These are phyloP conservation scores for Fragaria nilgerrensis DNA, from an alignment of 306 rosid genomes.

Conservation along the genomic window DNA sequence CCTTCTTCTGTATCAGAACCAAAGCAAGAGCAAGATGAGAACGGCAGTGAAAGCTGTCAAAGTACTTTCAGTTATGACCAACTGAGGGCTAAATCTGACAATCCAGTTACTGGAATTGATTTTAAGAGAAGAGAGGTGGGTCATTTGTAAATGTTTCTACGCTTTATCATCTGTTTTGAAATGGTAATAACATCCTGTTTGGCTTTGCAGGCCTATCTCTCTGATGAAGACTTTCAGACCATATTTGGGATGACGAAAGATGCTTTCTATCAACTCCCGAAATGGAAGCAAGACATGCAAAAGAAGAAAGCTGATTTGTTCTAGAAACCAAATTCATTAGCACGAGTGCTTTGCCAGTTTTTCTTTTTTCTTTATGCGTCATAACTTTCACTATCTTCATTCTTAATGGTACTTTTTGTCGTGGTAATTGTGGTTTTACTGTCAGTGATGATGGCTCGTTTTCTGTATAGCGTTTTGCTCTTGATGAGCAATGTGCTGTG, in stretches of 20 bases:
- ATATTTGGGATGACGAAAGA: conserved; percentile 74
- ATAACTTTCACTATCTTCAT: conserved; percentile 38
- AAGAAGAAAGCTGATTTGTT: conserved; percentile 85
- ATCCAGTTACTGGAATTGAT: conserved; percentile 81
- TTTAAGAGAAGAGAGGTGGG: conserved; percentile 89
- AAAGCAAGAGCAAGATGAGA: conserved; percentile 57
- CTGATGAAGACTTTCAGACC: conserved; percentile 70
- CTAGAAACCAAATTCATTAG: conserved; percentile 34
- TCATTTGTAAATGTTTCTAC: conserved; percentile 19
- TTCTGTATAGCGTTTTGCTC: conserved; percentile 46
- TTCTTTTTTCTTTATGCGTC: conserved; percentile 19
- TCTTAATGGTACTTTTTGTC: conserved; percentile 39
- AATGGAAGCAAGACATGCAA: conserved; percentile 99
- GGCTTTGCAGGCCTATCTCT: conserved; percentile 67
- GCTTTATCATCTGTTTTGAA: conserved; percentile 7
- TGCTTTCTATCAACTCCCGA: conserved; percentile 79
- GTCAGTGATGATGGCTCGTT: conserved; percentile 43
- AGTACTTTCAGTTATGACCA: conserved; percentile 72
- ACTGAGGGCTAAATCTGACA: conserved; percentile 77
- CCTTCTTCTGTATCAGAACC: conserved; percentile 48
- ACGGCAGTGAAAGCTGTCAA: conserved; percentile 38
- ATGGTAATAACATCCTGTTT: conserved; percentile 22
- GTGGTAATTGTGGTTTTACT: conserved; percentile 54
- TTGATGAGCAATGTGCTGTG: conserved; percentile 48
- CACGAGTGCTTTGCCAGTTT: conserved; percentile 28